phyloP scores from a whole-genome alignment of 2,329 filamentous ascomycete species.

The Gaeumannomyces sp. region DNA sequence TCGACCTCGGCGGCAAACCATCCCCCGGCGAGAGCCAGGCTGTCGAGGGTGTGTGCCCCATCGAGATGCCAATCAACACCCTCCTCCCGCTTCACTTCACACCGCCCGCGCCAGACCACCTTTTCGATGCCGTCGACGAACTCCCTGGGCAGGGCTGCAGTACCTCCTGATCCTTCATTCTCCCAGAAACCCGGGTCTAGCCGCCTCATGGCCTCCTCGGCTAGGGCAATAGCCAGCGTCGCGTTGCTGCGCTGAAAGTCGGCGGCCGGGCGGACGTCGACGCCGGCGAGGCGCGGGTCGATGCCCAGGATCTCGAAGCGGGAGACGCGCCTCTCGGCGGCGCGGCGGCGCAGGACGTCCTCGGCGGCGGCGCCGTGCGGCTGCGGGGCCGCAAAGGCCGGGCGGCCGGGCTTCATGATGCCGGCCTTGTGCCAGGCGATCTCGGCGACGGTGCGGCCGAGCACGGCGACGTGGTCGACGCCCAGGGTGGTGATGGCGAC shows the following conservation, averaged over 20 bases:
- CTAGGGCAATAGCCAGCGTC: conserved; percentile 28
- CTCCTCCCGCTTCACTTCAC: conserved; percentile 52
- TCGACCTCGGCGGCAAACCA: conserved; percentile 59
- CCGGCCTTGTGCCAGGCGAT: conserved; percentile 73
- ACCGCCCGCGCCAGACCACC: conserved; percentile 68
- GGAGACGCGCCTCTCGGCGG: conserved; percentile 37
- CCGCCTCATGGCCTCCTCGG: conserved; percentile 35
- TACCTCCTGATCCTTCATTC: not conserved
- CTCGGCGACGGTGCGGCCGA: conserved; percentile 57
- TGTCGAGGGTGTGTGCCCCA: conserved; percentile 82
- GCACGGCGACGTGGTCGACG: conserved; percentile 59
- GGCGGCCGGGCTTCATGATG: conserved; percentile 56
- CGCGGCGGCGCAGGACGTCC: conserved; percentile 44
- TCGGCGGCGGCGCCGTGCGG: conserved; percentile 44
- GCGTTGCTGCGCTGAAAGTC: conserved; percentile 20
- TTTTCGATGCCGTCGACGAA: conserved; percentile 60
- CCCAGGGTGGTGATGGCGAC: conserved; percentile 46
- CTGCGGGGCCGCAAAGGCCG: conserved; percentile 47
- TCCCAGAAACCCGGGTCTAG: conserved; percentile 26
- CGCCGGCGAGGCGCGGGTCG: conserved; percentile 10
- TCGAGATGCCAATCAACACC: conserved; percentile 73
- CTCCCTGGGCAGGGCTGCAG: conserved; percentile 36
- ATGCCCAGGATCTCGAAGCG: conserved; percentile 15
- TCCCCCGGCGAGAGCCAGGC: conserved; percentile 64
- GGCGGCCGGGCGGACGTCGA: conserved; percentile 15